phyloP scores from a whole-genome alignment of 192 early-diverging fungal species.

The Coemansia aciculifera region DNA sequence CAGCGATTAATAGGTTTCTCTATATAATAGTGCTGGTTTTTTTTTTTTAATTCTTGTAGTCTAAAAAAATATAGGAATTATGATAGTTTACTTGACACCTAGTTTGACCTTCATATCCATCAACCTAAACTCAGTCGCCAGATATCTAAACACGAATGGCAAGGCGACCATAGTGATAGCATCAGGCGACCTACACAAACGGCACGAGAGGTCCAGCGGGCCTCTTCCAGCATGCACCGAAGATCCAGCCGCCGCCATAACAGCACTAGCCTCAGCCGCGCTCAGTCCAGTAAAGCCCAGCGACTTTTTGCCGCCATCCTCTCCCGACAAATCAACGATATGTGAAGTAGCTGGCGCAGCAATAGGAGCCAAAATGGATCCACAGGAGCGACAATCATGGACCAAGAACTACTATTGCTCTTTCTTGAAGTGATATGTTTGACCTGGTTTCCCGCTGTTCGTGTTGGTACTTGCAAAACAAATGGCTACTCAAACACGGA shows the following conservation, averaged over 20 bases:
- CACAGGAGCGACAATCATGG: conserved; percentile 71
- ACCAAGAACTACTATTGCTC: too few species aligned
- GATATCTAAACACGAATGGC: conserved; percentile 95
- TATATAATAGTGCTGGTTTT: too few species aligned
- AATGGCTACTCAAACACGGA: not conserved
- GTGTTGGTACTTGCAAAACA: not conserved
- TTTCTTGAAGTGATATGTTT: too few species aligned
- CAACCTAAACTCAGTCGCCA: conserved; percentile 90
- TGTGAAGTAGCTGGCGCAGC: conserved; percentile 51
- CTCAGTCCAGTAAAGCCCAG: conserved; percentile 14
- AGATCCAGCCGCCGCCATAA: conserved; percentile 24
- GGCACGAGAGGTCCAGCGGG: conserved; percentile 67
- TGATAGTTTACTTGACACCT: conserved; percentile 59
- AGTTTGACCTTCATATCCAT: conserved; percentile 96
- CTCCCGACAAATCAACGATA: conserved; percentile 24
- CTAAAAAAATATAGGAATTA: not conserved
- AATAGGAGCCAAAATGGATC: conserved; percentile 80
- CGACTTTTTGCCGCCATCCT: not conserved
- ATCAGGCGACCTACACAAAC: conserved; percentile 70
- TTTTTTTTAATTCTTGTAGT: not conserved
- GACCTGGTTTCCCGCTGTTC: not conserved
- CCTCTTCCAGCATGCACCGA: conserved; percentile 18
- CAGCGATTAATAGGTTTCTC: too few species aligned
- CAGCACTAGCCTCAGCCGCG: conserved; percentile 30
- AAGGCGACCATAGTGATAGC: conserved; percentile 87